Evolutionary conservation across 805 yeast species (phyloP).

Genomic region (Candida jianshihensis): DNA sequence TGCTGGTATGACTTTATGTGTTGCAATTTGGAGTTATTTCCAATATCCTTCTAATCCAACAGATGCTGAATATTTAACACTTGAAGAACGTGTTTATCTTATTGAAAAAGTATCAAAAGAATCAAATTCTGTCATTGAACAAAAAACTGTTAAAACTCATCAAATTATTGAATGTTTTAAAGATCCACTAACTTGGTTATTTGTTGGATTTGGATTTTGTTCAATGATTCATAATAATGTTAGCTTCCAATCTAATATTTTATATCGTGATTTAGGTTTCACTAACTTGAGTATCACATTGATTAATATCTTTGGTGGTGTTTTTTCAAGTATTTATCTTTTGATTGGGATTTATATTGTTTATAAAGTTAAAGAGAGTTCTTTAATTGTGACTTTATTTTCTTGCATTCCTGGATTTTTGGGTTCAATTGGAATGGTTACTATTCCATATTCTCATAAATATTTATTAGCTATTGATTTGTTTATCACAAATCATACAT

Average conservation of each 20-base stretch:
- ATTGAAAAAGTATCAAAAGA: conserved; percentile 29
- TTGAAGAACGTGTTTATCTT: conserved; percentile 34
- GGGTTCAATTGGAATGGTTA: conserved; percentile 32
- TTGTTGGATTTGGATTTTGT: conserved; percentile 27
- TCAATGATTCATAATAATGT: conserved; percentile 39
- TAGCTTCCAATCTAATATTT: conserved; percentile 36
- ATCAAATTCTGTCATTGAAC: conserved; percentile 31
- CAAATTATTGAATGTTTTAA: conserved; percentile 34
- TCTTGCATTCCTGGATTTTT: conserved; percentile 20
- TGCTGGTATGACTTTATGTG: conserved; percentile 37
- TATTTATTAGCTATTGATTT: conserved; percentile 23
- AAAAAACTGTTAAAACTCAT: conserved; percentile 30
- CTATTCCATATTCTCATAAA: conserved; percentile 30
- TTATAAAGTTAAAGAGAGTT: conserved; percentile 22
- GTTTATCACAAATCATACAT: conserved; percentile 28
- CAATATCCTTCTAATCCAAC: conserved; percentile 43
- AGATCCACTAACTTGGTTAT: conserved; percentile 32
- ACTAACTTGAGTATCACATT: conserved; percentile 34
- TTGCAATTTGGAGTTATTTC: conserved; percentile 22
- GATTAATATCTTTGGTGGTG: conserved; percentile 32
- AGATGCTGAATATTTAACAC: conserved; percentile 31
- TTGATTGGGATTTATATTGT: conserved; percentile 25
- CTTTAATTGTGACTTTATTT: conserved; percentile 16
- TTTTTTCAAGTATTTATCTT: conserved; percentile 18
- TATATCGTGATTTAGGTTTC: conserved; percentile 31